A percentile compares a stretch with the other conserved stretches of the same genome.
phyloP scores from a whole-genome alignment of 2,329 filamentous ascomycete genomes.

The Colletotrichum eleusines region DNA sequence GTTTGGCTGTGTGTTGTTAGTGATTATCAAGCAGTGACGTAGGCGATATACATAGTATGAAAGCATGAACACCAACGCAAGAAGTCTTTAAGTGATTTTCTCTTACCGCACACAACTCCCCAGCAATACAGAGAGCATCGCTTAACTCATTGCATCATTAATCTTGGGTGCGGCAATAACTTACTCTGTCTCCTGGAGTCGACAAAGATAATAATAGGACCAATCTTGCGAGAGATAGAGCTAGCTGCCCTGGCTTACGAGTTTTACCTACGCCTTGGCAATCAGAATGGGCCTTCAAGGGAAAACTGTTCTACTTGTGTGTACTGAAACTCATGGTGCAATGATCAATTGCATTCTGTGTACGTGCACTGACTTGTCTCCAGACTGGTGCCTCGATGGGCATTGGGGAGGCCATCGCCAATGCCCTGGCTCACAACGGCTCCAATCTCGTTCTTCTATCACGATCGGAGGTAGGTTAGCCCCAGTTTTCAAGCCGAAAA shows the following conservation, averaged over 20 bases:
- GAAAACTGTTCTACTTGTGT: constrained; percentile 16
- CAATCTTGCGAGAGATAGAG: neutral
- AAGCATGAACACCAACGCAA: neutral
- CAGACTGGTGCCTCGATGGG: constrained; percentile 59
- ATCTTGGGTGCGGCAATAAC: neutral
- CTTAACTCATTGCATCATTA: no score
- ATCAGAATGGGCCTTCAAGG: constrained; percentile 9
- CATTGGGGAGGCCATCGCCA: constrained; percentile 59
- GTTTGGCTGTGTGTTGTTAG: neutral
- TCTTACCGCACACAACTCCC: no score
- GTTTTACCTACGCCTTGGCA: no score
- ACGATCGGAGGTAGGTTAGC: constrained; percentile 48
- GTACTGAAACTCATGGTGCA: neutral
- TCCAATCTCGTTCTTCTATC: constrained; percentile 58
- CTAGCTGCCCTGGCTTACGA: neutral
- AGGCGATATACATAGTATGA: neutral
- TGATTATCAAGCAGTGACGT: constrained; percentile 4
- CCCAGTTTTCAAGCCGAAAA: neutral
- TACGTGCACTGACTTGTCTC: neutral
- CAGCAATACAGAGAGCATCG: neutral
- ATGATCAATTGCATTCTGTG: neutral
- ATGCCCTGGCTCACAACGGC: constrained; percentile 52
- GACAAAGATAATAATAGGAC: neutral
- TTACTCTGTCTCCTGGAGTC: no score
- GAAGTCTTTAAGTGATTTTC: neutral